Evolutionary conservation across 208 protist genomes (phyloP), one percentile per base, ranked within the genome.

Genomic region (Phytomonas francai): DNA sequence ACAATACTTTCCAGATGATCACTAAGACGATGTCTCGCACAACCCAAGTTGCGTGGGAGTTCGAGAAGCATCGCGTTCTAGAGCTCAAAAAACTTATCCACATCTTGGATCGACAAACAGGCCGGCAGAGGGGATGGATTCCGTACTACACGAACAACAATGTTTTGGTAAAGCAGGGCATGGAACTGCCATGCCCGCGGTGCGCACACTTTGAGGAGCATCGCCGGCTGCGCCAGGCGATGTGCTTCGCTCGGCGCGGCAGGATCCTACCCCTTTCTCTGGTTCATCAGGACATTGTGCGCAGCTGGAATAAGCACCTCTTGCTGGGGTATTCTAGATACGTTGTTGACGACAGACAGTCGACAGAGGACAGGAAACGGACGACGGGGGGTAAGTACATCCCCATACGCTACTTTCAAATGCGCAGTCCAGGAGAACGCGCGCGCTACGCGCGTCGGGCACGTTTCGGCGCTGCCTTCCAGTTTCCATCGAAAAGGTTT

Each of bases 11-110:
- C n/a, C 65, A 80, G 25, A 72, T 72, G 39, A 70, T 88, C 29
- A 71, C 77, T 4, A 67, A 72, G 25, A 73, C 68, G 25, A 79
- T 80, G 34, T 61, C 70, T 28, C 68, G 71, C 34, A 75, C 79
- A 22, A 42, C 83, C 28, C 28, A 82, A 31, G 76, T 83, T 16
- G 69, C 77, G 11, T 95, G 89, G 87, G 70, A 84, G 36, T 63
- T 95, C 27, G 81, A 92, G 67, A 74, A 74, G 31, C 77, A 79
- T 19, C 87, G 85, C 28, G 80, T 93, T 6, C 62, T 95, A 4
- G 80, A 93, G 42, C 59, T 95, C 6, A 65, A 82, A 31, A 93
- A 93, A 74, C 73, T 95, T 1, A 85, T 95, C 30, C 64, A 83
- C 65, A 28, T 93, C 4, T 69, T 92, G 29, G 89, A 95, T 71